These are phyloP conservation scores for Populus trichocarpa DNA, from an alignment of 441 rosid genomes.

Conservation along the genomic window DNA sequence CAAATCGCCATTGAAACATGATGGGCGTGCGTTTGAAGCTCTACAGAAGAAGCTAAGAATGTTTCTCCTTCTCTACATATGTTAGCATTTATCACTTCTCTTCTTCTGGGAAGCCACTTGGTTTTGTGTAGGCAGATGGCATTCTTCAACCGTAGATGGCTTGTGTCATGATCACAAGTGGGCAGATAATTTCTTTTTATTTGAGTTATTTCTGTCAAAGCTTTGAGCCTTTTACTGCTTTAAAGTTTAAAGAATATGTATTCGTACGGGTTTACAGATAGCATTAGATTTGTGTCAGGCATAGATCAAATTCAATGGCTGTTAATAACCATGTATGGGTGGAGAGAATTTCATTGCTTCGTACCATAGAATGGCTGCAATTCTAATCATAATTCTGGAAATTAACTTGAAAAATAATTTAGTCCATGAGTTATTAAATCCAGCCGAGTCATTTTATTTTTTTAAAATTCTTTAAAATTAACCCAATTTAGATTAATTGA, in stretches of 20 bases:
- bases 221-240: background rate
- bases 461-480: too few species aligned
- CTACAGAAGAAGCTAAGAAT: slow-evolving; percentile 5
- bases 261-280: background rate
- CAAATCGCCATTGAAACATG: slow-evolving; percentile 55
- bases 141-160: background rate
- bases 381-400: too few species aligned
- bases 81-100: background rate
- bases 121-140: background rate
- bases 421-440: too few species aligned
- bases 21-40: background rate
- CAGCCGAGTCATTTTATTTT: too few species aligned
- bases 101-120: slow-evolving; percentile 1
- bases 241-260: background rate
- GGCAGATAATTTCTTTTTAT: background rate
- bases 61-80: background rate
- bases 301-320: too few species aligned
- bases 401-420: too few species aligned
- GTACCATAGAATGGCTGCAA: too few species aligned
- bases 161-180: background rate
- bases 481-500: too few species aligned
- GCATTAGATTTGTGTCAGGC: too few species aligned
- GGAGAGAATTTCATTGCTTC: too few species aligned
- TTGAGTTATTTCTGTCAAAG: background rate
- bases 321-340: too few species aligned